Evolutionary conservation across 1,284 basidiomycete genomes (phyloP).

Genomic region (Trichosporon sp.): DNA sequence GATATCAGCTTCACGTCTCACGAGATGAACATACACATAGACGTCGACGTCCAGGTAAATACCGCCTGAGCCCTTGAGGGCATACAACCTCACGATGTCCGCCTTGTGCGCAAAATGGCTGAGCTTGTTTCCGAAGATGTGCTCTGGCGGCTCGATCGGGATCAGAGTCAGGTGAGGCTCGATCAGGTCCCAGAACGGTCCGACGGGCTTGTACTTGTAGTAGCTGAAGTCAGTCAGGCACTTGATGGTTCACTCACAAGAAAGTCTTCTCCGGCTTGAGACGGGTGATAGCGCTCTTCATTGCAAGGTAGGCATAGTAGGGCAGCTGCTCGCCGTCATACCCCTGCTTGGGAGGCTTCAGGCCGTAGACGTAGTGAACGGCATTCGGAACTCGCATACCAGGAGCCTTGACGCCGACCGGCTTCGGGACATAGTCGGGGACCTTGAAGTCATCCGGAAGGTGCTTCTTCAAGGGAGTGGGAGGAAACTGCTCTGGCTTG

Average conservation of each 20-base stretch:
- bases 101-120: conserved; percentile 48
- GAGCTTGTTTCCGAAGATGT: conserved; percentile 34
- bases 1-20: neutral
- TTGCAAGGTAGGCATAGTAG: conserved; percentile 50
- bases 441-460: neutral
- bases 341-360: conserved; percentile 36
- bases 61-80: conserved; percentile 47
- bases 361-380: conserved; percentile 48
- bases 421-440: conserved; percentile 24
- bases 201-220: conserved; percentile 44
- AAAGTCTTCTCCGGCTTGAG: conserved; percentile 46
- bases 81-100: conserved; percentile 43
- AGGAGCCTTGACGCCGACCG: conserved; percentile 26
- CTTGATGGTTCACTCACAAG: conserved; percentile 33
- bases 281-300: conserved; percentile 47
- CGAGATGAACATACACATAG: conserved; percentile 32
- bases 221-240: conserved; percentile 30
- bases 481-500: conserved; percentile 21
- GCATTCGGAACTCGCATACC: conserved; percentile 44
- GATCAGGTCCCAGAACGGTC: conserved; percentile 47
- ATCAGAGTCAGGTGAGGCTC: conserved; percentile 41
- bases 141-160: conserved; percentile 32
- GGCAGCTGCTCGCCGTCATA: conserved; percentile 39
- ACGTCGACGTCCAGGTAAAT: conserved; percentile 53
- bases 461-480: conserved; percentile 20